Base-by-base conservation (phyloP, 2,329 filamentous ascomycete species). In the Diaporthe destruens region DNA sequence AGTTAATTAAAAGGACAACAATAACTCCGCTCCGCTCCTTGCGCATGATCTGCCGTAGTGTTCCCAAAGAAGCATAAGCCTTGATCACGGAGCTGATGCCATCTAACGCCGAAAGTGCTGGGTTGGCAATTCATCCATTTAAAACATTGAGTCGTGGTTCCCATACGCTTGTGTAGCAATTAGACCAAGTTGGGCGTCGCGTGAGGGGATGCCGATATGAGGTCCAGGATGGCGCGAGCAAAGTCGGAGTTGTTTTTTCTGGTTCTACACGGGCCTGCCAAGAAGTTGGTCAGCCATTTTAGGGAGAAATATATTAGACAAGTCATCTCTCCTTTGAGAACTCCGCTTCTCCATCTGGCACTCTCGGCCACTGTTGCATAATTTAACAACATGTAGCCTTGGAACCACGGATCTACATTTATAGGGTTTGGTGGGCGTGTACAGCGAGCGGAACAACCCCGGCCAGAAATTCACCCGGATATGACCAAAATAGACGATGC, bases 331-430 rank as follows among this genome's bases (percentile, higher is more conserved):
- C 5, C n/a, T 20, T 44, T 44, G 18, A 69, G 23, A 6, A 8
- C 61, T 66, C 61, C 61, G 47, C 47, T 39, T 51, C 61, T 66
- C 44, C 7, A 66, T 53, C 61, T 66, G 61, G 61, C 32, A 66
- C 18, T 53, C 14, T 66, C 61, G 47, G 61, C n/a, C n/a, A 39
- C 47, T 65, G 8, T 51, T 14, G 47, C 61, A 53, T 25, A 53
- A 53, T 25, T 39, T 16, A 66, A 18, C 29, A 66, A n/a, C n/a
- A n/a, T n/a, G n/a, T n/a, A n/a, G n/a, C n/a, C n/a, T n/a, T n/a
- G n/a, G n/a, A n/a, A 14, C 32, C 47, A 53, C 53, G 47, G 47
- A 66, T 66, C 47, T 66, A 39, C 29, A 66, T 25, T 66, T 25
- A 32, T 16, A 14, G 25, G 14, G 47, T 36, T 23, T 20, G 32